Base-by-base conservation (phyloP, 1,139 yeast species). In the Geotrichum citri-aurantii region DNA sequence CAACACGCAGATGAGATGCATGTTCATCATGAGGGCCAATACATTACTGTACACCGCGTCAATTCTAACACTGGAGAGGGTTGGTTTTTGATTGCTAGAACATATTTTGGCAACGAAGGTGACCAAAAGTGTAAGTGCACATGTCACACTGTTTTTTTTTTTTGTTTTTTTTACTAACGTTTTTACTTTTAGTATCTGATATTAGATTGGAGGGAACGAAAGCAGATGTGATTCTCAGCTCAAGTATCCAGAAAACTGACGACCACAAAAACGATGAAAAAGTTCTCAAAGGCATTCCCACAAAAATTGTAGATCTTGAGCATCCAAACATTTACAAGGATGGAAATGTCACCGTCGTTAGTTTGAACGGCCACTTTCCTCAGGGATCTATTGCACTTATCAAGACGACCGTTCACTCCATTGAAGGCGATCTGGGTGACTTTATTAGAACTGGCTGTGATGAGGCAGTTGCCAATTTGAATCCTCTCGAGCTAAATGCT, bases 1-100 rank as follows among this genome's bases (percentile, higher is more conserved):
- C 73, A 78, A 52, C 84, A 84, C 62, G 91, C 88, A 64, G 90
- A 88, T 65, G 98, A 93, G 73, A 90, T 89, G 86, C 93, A 89
- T 71, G 89, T 93, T 55, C 97, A 93, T 69, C 97, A 89, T 68
- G 96, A 90, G 64, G 96, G 88, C 11, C 96, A 91, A 71, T 93
- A 81, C 71, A 89, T 93, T 62, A 92, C 98, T 0, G 85, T 92
- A 58, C 97, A 92, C 72, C 79, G 98, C 64, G 82, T 86, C 55
- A 89, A 90, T 68, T 86, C 96, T 0, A 80, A 83, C 64, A 85
- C 91, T 8, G 98, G 97, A 1, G 81, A 81, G 61, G 99, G 99
- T 1, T 89, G 89, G 83, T 90, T 88, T 66, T 77, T 93, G 67
- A 81, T 93, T 69, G 96, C 97, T 0, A 81, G 97, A 70, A 83